These are phyloP conservation scores for Blastobotrys ciferrii DNA, from an alignment of 1,139 yeast genomes.

Conservation along the genomic window DNA sequence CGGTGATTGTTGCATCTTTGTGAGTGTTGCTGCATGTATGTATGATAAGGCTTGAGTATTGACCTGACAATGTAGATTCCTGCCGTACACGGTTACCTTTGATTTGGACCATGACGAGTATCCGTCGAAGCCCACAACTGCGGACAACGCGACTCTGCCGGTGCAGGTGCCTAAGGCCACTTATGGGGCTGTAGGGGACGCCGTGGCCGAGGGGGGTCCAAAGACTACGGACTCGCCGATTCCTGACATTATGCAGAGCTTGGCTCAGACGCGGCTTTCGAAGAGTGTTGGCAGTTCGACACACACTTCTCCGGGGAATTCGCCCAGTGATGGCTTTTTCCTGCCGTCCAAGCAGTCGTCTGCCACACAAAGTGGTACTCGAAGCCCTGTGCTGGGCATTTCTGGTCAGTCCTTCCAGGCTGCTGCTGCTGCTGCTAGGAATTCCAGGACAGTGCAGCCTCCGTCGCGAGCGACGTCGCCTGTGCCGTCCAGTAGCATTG, in stretches of 20 bases:
- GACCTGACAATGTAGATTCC: conserved; percentile 45
- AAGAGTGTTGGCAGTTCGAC: conserved; percentile 4
- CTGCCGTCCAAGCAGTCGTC: conserved; percentile 11
- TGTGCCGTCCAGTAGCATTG: conserved; percentile 14
- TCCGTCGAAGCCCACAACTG: conserved; percentile 4
- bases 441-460: conserved; percentile 15
- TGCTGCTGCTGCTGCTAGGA: conserved; percentile 6
- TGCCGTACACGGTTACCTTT: conserved; percentile 72
- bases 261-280: conserved; percentile 15
- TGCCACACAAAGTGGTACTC: conserved; percentile 4
- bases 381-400: conserved; percentile 2
- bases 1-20: conserved; percentile 30
- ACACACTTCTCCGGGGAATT: conserved; percentile 11
- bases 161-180: conserved; percentile 10
- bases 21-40: conserved; percentile 17
- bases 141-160: conserved; percentile 8
- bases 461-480: conserved; percentile 21
- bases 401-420: conserved; percentile 2
- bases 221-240: conserved; percentile 15
- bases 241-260: conserved; percentile 22
- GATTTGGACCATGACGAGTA: conserved; percentile 43
- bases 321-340: conserved; percentile 18
- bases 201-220: too few relatives aligned
- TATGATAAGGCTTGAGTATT: neutral
- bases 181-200: too few relatives aligned